A percentile compares a stretch with the other conserved stretches of the same genome.
Conservation (phyloP, 2,329 filamentous ascomycete genomes). For the Phialophora verrucosa region DNA sequence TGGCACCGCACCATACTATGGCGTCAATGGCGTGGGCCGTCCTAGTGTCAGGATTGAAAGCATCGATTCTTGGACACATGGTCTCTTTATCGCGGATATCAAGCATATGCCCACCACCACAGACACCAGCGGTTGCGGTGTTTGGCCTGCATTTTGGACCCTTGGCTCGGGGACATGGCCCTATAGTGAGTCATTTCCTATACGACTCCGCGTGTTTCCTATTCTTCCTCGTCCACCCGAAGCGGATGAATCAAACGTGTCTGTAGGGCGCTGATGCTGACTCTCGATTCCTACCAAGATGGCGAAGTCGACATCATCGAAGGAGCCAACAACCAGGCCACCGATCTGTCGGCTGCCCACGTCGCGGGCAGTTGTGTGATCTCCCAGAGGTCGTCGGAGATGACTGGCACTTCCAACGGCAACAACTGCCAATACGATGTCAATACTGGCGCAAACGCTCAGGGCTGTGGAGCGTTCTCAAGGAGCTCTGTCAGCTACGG, state of each 20-base stretch:
- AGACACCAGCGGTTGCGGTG: slow-evolving; percentile 47
- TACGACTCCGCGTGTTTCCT: neutral
- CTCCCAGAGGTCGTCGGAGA: slow-evolving; percentile 51
- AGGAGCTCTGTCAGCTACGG: slow-evolving; percentile 52
- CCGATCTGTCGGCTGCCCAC: slow-evolving; percentile 55
- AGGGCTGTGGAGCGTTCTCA: slow-evolving; percentile 49
- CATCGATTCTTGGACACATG: slow-evolving; percentile 52
- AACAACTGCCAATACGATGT: slow-evolving; percentile 48
- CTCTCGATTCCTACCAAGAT: slow-evolving; percentile 31
- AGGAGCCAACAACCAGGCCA: slow-evolving; percentile 53
- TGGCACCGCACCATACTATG: slow-evolving; percentile 46
- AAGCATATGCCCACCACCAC: slow-evolving; percentile 53
- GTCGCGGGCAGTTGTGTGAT: slow-evolving; percentile 53
- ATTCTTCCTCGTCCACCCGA: neutral
- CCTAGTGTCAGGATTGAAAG: slow-evolving; percentile 54
- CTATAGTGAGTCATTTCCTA: slow-evolving; percentile 6
- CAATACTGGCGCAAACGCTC: slow-evolving; percentile 43
- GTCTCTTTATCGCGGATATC: slow-evolving; percentile 56
- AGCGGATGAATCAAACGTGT: neutral
- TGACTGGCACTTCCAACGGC: slow-evolving; percentile 53
- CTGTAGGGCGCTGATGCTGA: neutral
- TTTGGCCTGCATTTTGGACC: slow-evolving; percentile 50
- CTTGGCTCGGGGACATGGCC: slow-evolving; percentile 53
- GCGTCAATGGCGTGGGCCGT: slow-evolving; percentile 50
- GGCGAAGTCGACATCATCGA: slow-evolving; percentile 62